Base-by-base conservation (phyloP, 164 flowering plant genomes). In the Magnolia officinalis region DNA sequence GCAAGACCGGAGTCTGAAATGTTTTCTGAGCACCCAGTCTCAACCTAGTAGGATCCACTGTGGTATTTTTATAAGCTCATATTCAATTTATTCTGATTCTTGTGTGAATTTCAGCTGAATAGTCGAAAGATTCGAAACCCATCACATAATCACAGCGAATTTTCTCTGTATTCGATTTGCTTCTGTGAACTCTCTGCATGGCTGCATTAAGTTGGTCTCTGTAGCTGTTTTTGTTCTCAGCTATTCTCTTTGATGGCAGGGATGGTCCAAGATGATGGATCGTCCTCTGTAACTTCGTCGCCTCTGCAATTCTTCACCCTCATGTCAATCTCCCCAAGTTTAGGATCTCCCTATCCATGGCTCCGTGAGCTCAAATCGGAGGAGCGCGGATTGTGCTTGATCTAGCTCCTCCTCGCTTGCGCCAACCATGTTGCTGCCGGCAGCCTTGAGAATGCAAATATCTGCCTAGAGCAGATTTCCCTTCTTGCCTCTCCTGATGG, bases 401-500 rank as follows among this genome's bases (percentile, higher is more conserved):
- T 90, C 81, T 89, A 86, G 63, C 87, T 91, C 20, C 84, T 92
- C 31, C 69, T 84, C 64, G 77, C 85, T 50, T 90, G 93, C 75
- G 90, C 95, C 11, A 88, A 77, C 74, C 92, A 89, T 76, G 93
- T 90, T 0, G 89, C 93, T 0, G 59, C 84, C 14, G 89, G 91
- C 50, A 83, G 82, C 80, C 75, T 92, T 2, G 91, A 92, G 66
- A 84, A 90, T 79, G 95, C 97, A 1, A 89, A 91, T 71, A 66
- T 86, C 26, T 82, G 86, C 71, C 93, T 92, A 14, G 95, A 89
- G 74, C 91, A 87, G 64, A 91, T 91, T 37, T 85, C 94, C 71
- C 89, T 83, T 18, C 91, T 88, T 19, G 88, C 95, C 26, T 85
- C 95, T 50, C 88, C 94, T 19, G 88, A 86, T 67, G 94, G 95